Evolutionary conservation across 371 early-diverging fungal genomes (phyloP), one percentile per base, ranked within the genome.

Genomic region (Mucor racemosus): DNA sequence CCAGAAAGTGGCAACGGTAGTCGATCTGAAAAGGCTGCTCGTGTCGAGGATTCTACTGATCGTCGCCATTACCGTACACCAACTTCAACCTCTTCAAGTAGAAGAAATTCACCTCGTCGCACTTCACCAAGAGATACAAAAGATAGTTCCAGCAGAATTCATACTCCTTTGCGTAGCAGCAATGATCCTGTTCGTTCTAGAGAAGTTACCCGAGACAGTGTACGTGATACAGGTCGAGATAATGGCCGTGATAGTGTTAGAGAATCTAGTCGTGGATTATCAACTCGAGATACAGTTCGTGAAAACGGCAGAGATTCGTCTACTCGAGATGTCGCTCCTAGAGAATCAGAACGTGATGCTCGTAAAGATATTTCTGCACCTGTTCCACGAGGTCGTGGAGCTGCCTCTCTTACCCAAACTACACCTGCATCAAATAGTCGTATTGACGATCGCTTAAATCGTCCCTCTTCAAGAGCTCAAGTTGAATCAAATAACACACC

Each of bases 181-280:
- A 58, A 21, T 9, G 58, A 58, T 17, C 31, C 57, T 26, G 15
- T 14, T 21, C 57, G 65, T 26, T 66, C 50, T 61, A 65, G 75
- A 31, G 75, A 75, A 41, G 69, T 64, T 15, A 64, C 53, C 0
- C 15, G 68, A 35, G 68, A 68, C 14, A 40, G 57, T 38, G 68
- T 62, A 17, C 50, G 71, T 14, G 71, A 74, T 55, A 46, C 54
- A 1, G 33, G 65, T 11, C 1, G 26, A 26, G 26, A 26, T 26
- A 26, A 26, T 26, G 26, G 9, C 38, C 38, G 38, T 9, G 44
- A 44, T 15, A 64, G 34, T 17, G 44, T 39, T 9, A 39, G 67
- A 40, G 65, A 65, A 14, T 17, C 31, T n/a, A 39, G 50, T 21
- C 59, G 60, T 40, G 62, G 48, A 13, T 19, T 5, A 33, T 34